Base-by-base conservation (phyloP, 2,329 filamentous ascomycete genomes). In the Aspergillus tanneri region DNA sequence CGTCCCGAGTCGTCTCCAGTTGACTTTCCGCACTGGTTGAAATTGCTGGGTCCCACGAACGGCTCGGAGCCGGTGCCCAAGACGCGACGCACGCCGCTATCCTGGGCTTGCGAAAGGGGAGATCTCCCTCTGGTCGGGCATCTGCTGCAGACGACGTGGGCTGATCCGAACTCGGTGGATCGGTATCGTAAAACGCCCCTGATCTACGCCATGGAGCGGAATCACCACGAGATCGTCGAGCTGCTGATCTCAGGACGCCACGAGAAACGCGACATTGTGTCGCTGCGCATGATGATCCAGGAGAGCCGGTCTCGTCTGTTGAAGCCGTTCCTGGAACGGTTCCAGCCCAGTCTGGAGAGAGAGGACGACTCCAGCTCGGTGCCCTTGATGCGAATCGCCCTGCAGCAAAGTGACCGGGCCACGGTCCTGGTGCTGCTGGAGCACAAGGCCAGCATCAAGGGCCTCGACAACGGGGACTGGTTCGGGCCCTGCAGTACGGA, bases 361-460 rank as follows among this genome's bases (percentile, higher is more conserved):
- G 52, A 54, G 11, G 52, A 54, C 16, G 42, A 45, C 5, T 52
- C 39, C 21, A 52, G 46, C 18, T 34, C 52, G 2, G 38, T 52
- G 9, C 43, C 52, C 6, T 19, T 54, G 21, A 47, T 54, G 50
- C 38, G 49, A 11, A 47, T 52, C 35, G 52, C 52, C 2, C 43
- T 54, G 2, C 49, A 58, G 36, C 50, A 58, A 48, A 43, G 54
- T 34, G 50, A 60, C 38, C 25, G 56, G 38, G 11, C 52, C 16
- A 45, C 50, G 3, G 47, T 60, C 35, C 22, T 46, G 3, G 19
- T 52, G 6, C 52, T 54, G n/a, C 36, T 54, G 24, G 52, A 54
- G 10, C 46, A 54, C 14, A 51, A 45, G 24, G 52, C 52, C 2
- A 43, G 49, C 18, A 49, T 49, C 4, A 30, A 52, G 18, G 49